Base-by-base conservation (phyloP, 768 basidiomycete species). In the Phlebiopsis gigantea region DNA sequence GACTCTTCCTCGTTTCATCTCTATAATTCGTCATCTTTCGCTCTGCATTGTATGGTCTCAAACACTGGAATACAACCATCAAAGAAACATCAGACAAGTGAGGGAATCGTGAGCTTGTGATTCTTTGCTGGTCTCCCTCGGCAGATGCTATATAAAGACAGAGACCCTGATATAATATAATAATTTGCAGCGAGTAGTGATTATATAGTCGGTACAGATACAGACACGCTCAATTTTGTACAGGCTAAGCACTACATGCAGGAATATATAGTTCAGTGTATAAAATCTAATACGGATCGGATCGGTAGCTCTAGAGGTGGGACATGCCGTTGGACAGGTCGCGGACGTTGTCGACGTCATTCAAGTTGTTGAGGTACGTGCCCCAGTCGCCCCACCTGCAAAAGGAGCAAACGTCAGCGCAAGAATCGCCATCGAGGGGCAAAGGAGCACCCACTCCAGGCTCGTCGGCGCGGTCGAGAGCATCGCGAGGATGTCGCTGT, bases 301-400 rank as follows among this genome's bases (percentile, higher is more conserved):
- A n/a, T n/a, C n/a, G n/a, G n/a, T n/a, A n/a, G n/a, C n/a, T 45
- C 44, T 31, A 51, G n/a, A 51, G 34, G 24, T 39, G 29, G 31
- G 50, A 19, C 31, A 51, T 4, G 12, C 22, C 22, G 19, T 30
- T 19, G 8, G 50, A 51, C 7, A 51, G 34, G 24, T 51, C 50
- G 4, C 50, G 50, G 4, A 51, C 34, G 30, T 51, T 51, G 29
- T 51, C 50, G n/a, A 51, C 50, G 50, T 51, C 50, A 30, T 30
- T 51, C 8, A 51, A 21, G 21, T 21, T 51, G 21, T 34, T 41
- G 31, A 51, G 30, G 31, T 51, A 51, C 22, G 50, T 21, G 31
- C 50, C 50, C 50, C 50, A 51, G 50, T 51, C 50, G 9, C 31
- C 31, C 50, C 50, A 51, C 21, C 50, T 51, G 19, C 50, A 51